Conservation (phyloP, 441 rosid species). For the Gossypium gossypioides region DNA sequence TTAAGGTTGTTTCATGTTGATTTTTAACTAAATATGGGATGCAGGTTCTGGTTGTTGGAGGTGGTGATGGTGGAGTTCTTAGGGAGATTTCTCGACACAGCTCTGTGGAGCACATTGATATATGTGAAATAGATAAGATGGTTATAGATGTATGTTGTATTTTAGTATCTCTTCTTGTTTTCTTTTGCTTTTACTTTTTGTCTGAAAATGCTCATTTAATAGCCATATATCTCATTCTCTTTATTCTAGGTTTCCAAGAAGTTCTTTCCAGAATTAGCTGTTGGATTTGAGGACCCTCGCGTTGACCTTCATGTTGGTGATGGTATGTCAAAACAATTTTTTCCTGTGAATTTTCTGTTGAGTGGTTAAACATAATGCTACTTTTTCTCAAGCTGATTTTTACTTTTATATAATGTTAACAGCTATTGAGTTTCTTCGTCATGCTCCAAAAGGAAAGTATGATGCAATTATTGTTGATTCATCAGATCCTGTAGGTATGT, state of each 20-base stretch:
- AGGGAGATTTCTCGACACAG: slow-evolving; percentile 83
- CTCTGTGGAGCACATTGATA: slow-evolving; percentile 78
- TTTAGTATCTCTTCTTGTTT: background rate
- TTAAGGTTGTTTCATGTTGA: background rate
- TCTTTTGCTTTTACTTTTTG: background rate
- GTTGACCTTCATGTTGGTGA: slow-evolving; percentile 83
- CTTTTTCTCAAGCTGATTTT: slow-evolving; percentile 10
- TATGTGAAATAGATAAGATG: slow-evolving; percentile 93
- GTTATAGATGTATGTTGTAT: slow-evolving; percentile 67
- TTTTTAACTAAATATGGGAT: slow-evolving; percentile 5
- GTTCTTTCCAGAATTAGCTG: slow-evolving; percentile 66
- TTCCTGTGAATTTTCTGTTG: background rate
- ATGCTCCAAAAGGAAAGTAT: slow-evolving; percentile 60
- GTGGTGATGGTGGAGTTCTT: slow-evolving; percentile 97
- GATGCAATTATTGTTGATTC: slow-evolving; percentile 93
- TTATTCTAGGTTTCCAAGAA: slow-evolving; percentile 56
- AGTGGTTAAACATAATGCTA: slow-evolving; percentile 1
- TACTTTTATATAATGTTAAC: slow-evolving; percentile 22
- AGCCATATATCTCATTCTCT: background rate
- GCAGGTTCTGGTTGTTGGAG: slow-evolving; percentile 96
- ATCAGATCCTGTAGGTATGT: slow-evolving; percentile 92
- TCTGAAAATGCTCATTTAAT: background rate
- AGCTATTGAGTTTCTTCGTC: slow-evolving; percentile 76
- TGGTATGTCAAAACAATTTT: slow-evolving; percentile 38
- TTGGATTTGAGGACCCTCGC: slow-evolving; percentile 93